Conservation (phyloP, 2,329 filamentous ascomycete species). For the Verticillium albo-atrum region DNA sequence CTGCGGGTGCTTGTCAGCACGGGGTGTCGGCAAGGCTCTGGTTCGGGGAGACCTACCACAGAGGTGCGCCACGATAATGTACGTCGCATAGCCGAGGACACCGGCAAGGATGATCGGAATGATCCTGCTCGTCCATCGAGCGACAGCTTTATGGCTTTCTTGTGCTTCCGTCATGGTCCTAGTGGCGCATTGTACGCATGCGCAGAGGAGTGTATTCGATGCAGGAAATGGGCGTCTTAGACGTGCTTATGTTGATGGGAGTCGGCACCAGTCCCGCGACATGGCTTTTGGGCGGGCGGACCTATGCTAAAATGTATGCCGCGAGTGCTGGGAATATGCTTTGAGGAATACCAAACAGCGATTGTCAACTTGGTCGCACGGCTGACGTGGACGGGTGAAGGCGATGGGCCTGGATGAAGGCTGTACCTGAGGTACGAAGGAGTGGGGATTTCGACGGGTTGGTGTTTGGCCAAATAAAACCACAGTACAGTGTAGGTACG, state of each 20-base stretch:
- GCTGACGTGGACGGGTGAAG: neutral
- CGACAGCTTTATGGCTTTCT: constrained; percentile 36
- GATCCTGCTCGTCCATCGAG: constrained; percentile 56
- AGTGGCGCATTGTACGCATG: no score
- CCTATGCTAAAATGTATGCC: neutral
- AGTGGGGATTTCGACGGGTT: no score
- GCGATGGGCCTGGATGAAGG: neutral
- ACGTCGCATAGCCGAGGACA: constrained; percentile 65
- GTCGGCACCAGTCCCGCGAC: neutral
- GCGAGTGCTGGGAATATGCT: neutral
- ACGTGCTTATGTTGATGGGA: neutral
- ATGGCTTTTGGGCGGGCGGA: neutral
- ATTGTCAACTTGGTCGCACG: neutral
- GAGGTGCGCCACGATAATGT: constrained; percentile 62
- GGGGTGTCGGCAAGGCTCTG: neutral
- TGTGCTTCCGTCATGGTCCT: constrained; percentile 14
- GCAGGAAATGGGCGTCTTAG: no score
- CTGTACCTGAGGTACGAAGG: no score
- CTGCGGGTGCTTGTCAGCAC: constrained; percentile 32
- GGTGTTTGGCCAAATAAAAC: no score
- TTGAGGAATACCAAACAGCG: neutral
- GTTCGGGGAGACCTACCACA: constrained; percentile 51
- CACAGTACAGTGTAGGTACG: no score
- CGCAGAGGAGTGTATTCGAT: no score
- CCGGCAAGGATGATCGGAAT: constrained; percentile 67